A percentile compares a stretch with the other conserved stretches of the same genome.
phyloP scores from a whole-genome alignment of 805 yeast genomes.

The Teunomyces funiuensis region DNA sequence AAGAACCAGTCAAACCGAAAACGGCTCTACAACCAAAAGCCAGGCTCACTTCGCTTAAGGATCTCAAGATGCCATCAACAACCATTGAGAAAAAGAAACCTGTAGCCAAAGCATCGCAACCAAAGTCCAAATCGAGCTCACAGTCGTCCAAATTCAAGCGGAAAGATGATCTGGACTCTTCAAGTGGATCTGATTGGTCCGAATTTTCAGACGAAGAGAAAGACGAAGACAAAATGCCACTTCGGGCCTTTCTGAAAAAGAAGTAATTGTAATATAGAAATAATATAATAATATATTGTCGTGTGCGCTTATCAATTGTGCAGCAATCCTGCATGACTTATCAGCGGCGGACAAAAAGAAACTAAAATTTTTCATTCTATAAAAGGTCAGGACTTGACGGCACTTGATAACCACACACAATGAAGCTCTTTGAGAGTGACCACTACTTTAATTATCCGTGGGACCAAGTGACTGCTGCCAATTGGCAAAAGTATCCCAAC shows the following conservation, averaged over 20 bases:
- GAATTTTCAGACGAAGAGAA: background rate
- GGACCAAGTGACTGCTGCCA: constrained; percentile 94
- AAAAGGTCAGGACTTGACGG: background rate
- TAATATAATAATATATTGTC: background rate
- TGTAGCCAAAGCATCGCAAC: background rate
- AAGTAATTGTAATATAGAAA: background rate
- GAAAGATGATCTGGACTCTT: background rate
- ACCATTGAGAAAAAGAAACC: background rate
- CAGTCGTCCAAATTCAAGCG: background rate
- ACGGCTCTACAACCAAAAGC: background rate
- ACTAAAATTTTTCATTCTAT: background rate
- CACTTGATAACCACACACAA: constrained; percentile 23
- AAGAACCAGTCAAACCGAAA: background rate
- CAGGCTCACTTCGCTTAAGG: background rate
- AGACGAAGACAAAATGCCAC: background rate
- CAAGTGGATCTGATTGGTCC: background rate
- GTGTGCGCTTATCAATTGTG: background rate
- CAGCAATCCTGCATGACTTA: too few species aligned
- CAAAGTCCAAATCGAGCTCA: background rate
- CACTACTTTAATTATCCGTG: constrained; percentile 81
- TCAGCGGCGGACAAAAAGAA: constrained; percentile 2
- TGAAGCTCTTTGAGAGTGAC: constrained; percentile 76
- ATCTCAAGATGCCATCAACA: background rate
- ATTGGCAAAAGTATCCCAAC: constrained; percentile 97
- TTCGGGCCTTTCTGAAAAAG: background rate